Base-by-base conservation (phyloP, 163 green algal genomes). In the Scenedesmus sp. region DNA sequence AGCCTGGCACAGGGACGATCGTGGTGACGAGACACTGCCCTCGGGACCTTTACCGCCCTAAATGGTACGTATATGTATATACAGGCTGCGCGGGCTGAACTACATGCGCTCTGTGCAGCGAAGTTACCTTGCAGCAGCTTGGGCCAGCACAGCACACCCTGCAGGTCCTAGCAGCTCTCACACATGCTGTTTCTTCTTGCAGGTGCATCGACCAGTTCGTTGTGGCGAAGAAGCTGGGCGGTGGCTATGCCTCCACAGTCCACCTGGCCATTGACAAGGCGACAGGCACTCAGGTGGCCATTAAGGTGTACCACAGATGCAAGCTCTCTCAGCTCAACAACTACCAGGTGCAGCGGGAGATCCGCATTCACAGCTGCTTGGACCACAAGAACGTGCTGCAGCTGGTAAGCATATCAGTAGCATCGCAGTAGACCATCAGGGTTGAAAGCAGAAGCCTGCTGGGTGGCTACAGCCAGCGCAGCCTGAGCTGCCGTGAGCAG, bases 221-320 rank as follows among this genome's bases (percentile, higher is more conserved):
- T 49, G 37, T 95, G 68, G 51, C 93, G 6, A 94, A 94, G 73
- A 94, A 95, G 81, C 86, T 95, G 33, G 94, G 94, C 33, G 92
- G 89, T 46, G 94, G 94, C 18, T 96, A 96, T 65, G 94, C 94
- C 10, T 94, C 90, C 22, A 95, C 93, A 0, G 94, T 96, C 0
- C 94, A 95, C 82, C 88, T 96, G 2, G 94, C 88, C 3, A 93
- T 92, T 3, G 93, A 87, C 83, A 88, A 91, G 42, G 84, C 86
- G 2, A 94, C 86, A 1, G 94, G 92, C 37, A 81, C 44, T 26
- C 91, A 95, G 46, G 93, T 97, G 5, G 96, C 95, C n/a, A 79
- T 98, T 72, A 98, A 98, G 91, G 92, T 96, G 87, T 98, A 98
- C 85, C 96, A 98, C 90, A 95, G 95, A 56, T 93, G 95, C 42